These are phyloP conservation scores for Zea luxurians DNA, from an alignment of 176 grass and related monocot species.

Conservation along the genomic window DNA sequence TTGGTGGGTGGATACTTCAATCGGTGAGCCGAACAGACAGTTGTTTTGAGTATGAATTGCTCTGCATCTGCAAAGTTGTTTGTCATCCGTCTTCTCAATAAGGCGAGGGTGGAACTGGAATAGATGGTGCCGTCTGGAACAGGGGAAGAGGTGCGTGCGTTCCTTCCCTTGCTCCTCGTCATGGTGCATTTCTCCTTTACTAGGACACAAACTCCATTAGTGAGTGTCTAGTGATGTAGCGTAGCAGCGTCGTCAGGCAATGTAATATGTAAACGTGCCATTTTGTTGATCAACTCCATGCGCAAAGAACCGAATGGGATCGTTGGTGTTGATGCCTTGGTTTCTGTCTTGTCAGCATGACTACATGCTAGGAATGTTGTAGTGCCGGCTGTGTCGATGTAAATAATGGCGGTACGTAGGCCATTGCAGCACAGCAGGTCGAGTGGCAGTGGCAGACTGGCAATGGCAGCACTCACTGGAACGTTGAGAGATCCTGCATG, in stretches of 20 bases:
- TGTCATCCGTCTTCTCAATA: conserved; percentile 21
- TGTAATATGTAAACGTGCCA: conserved; percentile 41
- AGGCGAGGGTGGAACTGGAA: not conserved
- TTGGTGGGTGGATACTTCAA: conserved; percentile 37
- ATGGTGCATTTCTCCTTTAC: conserved; percentile 3
- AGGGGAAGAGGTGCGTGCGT: conserved; percentile 27
- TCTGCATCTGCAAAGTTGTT: conserved; percentile 26
- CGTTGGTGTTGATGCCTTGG: not conserved
- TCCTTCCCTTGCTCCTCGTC: conserved; percentile 4
- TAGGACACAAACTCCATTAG: conserved; percentile 4
- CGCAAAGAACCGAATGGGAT: conserved; percentile 4
- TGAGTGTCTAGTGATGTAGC: conserved; percentile 28
- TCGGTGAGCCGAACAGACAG: conserved; percentile 35
- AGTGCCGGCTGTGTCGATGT: too few species aligned
- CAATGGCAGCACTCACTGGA: not conserved
- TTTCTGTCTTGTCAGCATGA: not conserved
- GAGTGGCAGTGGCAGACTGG: not conserved
- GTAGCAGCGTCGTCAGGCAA: not conserved
- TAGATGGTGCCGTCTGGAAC: conserved; percentile 34
- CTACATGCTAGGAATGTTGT: too few species aligned
- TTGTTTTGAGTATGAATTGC: conserved; percentile 27
- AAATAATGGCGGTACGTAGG: conserved; percentile 16
- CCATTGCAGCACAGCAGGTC: conserved; percentile 9
- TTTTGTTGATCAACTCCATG: conserved; percentile 21
- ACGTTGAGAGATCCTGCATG: conserved; percentile 11